A percentile compares a stretch with the other conserved stretches of the same genome.
phyloP scores from a whole-genome alignment of 1,284 basidiomycete genomes.

The Apiotrichum domesticum region DNA sequence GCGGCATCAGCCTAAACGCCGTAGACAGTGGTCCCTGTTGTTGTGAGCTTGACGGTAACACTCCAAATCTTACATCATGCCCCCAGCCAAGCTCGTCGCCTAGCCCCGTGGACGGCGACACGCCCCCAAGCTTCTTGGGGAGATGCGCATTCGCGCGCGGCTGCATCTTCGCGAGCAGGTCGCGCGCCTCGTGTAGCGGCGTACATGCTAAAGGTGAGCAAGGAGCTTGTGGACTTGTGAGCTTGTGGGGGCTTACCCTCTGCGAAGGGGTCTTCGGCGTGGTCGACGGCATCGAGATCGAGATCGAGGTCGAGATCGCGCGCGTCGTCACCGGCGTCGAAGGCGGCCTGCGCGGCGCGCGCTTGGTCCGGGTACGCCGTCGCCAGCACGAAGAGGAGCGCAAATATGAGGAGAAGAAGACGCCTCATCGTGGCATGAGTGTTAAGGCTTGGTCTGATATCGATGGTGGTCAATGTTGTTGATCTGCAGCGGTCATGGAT shows the following conservation, averaged over 20 bases:
- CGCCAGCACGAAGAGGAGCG: not conserved
- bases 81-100: constrained; percentile 35
- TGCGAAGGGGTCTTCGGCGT: not conserved
- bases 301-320: not conserved
- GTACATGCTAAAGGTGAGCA: constrained; percentile 15
- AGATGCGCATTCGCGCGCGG: constrained; percentile 25
- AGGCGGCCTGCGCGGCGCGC: not conserved
- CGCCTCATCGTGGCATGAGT: not conserved
- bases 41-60: not conserved
- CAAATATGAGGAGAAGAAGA: not conserved
- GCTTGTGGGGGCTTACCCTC: not conserved
- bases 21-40: constrained; percentile 36
- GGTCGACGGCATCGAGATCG: not conserved
- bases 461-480: not conserved
- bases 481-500: not conserved
- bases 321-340: not conserved
- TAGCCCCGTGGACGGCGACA: constrained; percentile 21
- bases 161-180: constrained; percentile 24
- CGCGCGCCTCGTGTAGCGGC: constrained; percentile 26
- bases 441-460: not conserved
- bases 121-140: constrained; percentile 20
- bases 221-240: not conserved
- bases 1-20: constrained; percentile 31
- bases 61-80: constrained; percentile 21
- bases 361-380: not conserved